Percentiles rank a stretch among this genome's conserved stretches.
Conservation (phyloP, 75 land plant genomes). For the Selaginella tamariscina region DNA sequence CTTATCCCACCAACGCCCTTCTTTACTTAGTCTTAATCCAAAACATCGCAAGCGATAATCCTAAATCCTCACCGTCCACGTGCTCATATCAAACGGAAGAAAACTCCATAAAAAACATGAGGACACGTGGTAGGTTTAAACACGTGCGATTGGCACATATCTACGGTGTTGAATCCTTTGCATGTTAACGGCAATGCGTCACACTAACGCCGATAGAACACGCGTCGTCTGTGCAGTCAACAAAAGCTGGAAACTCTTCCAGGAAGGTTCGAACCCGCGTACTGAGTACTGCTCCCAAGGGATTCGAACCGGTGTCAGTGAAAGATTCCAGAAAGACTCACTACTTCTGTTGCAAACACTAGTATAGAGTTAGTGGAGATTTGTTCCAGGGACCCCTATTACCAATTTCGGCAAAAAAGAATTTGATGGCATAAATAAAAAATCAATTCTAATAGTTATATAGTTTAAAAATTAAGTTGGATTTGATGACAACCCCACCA, state of each 20-base stretch:
- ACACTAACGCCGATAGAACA: background rate
- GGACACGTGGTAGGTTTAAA: background rate
- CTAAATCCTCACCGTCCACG: too few species aligned
- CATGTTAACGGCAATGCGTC: background rate
- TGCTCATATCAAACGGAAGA: background rate
- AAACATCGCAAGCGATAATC: background rate
- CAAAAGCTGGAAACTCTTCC: background rate
- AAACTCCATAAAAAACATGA: background rate
- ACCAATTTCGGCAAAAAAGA: too few species aligned
- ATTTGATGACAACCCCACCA: too few species aligned
- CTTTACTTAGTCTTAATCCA: background rate
- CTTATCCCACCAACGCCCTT: background rate
- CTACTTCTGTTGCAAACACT: too few species aligned
- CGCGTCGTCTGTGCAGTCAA: background rate
- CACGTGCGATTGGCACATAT: background rate
- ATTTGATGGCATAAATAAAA: too few species aligned
- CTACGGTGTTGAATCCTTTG: background rate
- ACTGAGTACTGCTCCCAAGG: background rate
- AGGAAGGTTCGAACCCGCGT: background rate
- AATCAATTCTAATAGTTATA: too few species aligned
- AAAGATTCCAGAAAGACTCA: too few species aligned
- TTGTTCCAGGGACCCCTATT: too few species aligned
- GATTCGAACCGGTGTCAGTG: background rate
- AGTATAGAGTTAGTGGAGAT: too few species aligned
- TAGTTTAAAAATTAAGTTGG: too few species aligned